A percentile compares a stretch with the other conserved stretches of the same genome.
Evolutionary conservation across 1,139 yeast genomes (phyloP).

Genomic region (Sugiyamaella sp.): DNA sequence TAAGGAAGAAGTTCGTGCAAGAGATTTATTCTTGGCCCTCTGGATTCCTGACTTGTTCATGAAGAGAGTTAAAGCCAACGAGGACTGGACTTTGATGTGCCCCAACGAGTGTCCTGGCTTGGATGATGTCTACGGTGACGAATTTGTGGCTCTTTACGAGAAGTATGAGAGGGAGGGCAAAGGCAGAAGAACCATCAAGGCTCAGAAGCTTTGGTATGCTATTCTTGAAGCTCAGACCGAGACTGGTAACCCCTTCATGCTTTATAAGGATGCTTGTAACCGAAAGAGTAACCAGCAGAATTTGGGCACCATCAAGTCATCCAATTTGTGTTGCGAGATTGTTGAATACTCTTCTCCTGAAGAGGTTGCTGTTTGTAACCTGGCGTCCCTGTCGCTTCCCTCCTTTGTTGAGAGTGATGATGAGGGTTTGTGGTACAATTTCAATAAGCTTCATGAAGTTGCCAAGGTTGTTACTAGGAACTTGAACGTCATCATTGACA

Average conservation of each 20-base stretch:
- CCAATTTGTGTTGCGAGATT: constrained; percentile 88
- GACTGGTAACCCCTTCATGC: constrained; percentile 92
- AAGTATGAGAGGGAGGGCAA: constrained; percentile 71
- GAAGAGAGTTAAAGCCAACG: constrained; percentile 81
- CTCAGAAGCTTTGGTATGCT: constrained; percentile 87
- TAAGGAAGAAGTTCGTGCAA: constrained; percentile 86
- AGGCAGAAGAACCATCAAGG: constrained; percentile 73
- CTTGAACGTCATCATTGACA: constrained; percentile 75
- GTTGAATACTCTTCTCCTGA: constrained; percentile 87
- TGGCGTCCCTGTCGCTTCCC: constrained; percentile 85
- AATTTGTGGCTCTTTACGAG: constrained; percentile 71
- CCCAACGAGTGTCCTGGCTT: constrained; percentile 89
- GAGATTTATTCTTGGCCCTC: constrained; percentile 87
- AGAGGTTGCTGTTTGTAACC: constrained; percentile 89
- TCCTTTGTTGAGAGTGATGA: constrained; percentile 57
- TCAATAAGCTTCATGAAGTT: constrained; percentile 68
- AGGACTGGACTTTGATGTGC: constrained; percentile 82
- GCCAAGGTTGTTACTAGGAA: constrained; percentile 75
- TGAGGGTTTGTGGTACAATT: constrained; percentile 62
- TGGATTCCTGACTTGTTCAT: constrained; percentile 91
- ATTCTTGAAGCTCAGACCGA: constrained; percentile 88
- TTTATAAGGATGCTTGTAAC: constrained; percentile 88
- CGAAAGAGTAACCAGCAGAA: constrained; percentile 82
- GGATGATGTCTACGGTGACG: constrained; percentile 78
- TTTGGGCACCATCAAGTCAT: constrained; percentile 82